phyloP scores from a whole-genome alignment of 1,284 basidiomycete genomes.

The Violaceomyces palustris region DNA sequence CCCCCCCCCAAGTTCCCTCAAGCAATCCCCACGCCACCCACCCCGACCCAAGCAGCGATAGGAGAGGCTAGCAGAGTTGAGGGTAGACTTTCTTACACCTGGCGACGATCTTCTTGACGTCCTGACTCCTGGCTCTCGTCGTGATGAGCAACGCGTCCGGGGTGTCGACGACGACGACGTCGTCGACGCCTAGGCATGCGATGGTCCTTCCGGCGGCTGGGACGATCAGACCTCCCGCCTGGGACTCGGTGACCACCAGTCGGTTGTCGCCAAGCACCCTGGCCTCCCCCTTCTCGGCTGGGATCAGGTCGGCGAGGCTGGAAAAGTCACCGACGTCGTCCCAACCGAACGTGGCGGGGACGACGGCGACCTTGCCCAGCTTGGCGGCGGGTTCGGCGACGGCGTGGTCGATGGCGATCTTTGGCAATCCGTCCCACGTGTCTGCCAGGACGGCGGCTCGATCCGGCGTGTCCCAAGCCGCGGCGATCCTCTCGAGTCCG shows the following conservation, averaged over 20 bases:
- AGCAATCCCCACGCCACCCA: no score
- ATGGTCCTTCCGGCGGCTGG: constrained; percentile 45
- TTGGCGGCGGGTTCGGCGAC: constrained; percentile 51
- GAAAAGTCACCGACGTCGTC: constrained; percentile 53
- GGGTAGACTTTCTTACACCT: constrained; percentile 46
- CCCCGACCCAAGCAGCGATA: no score
- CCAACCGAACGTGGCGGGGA: constrained; percentile 53
- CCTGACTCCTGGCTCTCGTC: constrained; percentile 48
- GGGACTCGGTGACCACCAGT: constrained; percentile 47
- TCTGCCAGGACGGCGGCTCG: constrained; percentile 26
- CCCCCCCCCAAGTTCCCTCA: no score
- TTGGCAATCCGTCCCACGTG: constrained; percentile 46
- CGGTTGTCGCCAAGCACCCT: constrained; percentile 45
- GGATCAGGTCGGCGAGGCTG: constrained; percentile 47
- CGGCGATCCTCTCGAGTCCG: constrained; percentile 44
- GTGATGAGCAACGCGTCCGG: constrained; percentile 50
- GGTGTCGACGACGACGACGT: constrained; percentile 52
- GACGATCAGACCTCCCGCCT: constrained; percentile 49
- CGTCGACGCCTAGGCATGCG: constrained; percentile 51
- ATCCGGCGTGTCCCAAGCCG: constrained; percentile 40
- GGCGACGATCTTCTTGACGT: constrained; percentile 52
- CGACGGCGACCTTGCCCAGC: constrained; percentile 48
- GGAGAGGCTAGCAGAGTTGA: constrained; percentile 42
- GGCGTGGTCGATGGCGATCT: constrained; percentile 53
- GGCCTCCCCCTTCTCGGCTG: constrained; percentile 51